Evolutionary conservation across 106 monocot genomes (phyloP).

Genomic region (Vanilla planifolia): DNA sequence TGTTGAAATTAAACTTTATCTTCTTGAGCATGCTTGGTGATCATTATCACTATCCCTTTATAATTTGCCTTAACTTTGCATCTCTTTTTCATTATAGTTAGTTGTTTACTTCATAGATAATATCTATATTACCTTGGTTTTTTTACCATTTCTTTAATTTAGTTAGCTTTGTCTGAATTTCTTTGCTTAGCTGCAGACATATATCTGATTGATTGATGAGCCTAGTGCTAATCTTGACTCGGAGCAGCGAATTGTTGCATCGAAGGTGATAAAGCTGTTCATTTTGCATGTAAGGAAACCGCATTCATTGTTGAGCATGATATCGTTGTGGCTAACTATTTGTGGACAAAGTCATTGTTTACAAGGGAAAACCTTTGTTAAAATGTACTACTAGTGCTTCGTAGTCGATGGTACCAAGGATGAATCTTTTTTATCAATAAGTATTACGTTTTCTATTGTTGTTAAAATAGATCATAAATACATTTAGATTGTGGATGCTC

Average conservation of each 20-base stretch:
- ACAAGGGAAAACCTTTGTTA: conserved; percentile 84
- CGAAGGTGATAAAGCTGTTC: conserved; percentile 96
- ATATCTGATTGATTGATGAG: conserved; percentile 97
- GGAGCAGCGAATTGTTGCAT: conserved; percentile 95
- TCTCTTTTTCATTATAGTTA: too few species aligned
- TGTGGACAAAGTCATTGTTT: conserved; percentile 97
- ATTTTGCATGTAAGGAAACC: conserved; percentile 98
- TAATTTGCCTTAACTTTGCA: too few species aligned
- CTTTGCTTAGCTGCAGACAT: conserved; percentile 87
- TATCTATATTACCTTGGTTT: too few species aligned
- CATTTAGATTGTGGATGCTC: too few species aligned
- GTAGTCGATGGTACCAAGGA: conserved; percentile 92
- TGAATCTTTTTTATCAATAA: conserved; percentile 97
- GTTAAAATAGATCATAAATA: background rate
- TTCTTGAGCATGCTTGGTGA: too few species aligned
- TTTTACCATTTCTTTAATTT: background rate
- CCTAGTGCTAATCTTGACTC: conserved; percentile 99
- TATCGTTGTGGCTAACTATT: conserved; percentile 98
- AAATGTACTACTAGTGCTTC: conserved; percentile 84
- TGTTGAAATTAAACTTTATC: too few species aligned
- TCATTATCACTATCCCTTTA: too few species aligned
- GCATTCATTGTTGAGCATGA: conserved; percentile 99
- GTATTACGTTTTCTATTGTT: conserved; percentile 9
- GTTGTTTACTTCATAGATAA: too few species aligned
- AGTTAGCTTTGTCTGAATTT: background rate